These are phyloP conservation scores for Paecilomyces niveus DNA, from an alignment of 2,329 filamentous ascomycete species.

Conservation along the genomic window DNA sequence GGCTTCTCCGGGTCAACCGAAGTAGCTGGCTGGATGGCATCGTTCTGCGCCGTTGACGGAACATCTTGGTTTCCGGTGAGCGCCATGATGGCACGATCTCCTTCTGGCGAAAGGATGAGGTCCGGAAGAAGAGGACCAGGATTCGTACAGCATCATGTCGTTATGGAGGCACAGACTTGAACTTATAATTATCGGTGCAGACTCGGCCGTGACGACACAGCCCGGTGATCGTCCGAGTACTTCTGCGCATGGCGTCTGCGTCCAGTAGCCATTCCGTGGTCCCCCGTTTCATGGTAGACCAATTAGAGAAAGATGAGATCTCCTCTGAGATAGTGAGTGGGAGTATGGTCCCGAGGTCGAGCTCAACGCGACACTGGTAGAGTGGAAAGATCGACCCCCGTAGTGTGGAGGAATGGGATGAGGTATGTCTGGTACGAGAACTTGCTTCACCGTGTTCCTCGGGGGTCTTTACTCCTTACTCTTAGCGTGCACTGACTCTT, in stretches of 20 bases:
- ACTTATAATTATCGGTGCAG: background rate
- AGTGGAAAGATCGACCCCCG: background rate
- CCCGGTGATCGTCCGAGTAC: background rate
- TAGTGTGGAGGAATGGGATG: background rate
- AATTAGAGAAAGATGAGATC: background rate
- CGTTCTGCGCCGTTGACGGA: background rate
- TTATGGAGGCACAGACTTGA: background rate
- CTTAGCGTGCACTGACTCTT: background rate
- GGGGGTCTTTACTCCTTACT: background rate
- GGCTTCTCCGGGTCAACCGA: background rate
- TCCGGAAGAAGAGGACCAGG: background rate
- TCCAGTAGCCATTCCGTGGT: background rate
- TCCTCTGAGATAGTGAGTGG: background rate
- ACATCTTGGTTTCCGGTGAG: background rate
- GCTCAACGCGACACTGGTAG: background rate
- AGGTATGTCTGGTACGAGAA: background rate
- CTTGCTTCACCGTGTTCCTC: background rate
- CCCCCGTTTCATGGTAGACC: background rate
- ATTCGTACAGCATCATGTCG: background rate
- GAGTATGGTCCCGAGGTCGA: background rate
- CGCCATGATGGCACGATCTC: background rate
- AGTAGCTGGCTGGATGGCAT: background rate
- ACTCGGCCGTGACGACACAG: background rate
- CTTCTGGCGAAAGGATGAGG: background rate
- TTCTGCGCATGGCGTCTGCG: background rate